These are phyloP conservation scores for Cryomyces minteri DNA, from an alignment of 495 filamentous ascomycete species.

Conservation along the genomic window DNA sequence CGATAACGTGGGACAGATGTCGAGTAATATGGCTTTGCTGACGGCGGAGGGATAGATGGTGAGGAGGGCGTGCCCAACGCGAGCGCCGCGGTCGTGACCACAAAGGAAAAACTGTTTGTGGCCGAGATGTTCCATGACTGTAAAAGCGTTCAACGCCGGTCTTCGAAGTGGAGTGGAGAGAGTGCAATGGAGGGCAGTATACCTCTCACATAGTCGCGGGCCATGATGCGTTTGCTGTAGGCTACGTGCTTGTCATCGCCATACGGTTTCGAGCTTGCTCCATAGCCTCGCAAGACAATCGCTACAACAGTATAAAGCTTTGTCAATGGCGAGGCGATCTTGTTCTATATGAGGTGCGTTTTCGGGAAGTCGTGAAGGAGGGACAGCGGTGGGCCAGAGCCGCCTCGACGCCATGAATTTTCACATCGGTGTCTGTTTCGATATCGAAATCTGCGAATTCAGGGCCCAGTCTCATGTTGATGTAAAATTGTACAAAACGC, in stretches of 20 bases:
- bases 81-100: conserved; percentile 23
- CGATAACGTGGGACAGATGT: conserved; percentile 22
- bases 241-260: conserved; percentile 2
- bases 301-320: conserved; percentile 16
- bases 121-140: conserved; percentile 16
- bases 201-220: conserved; percentile 12
- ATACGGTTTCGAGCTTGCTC: conserved; percentile 20
- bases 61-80: conserved; percentile 22
- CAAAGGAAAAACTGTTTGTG: conserved; percentile 15
- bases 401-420: conserved; percentile 14
- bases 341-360: conserved; percentile 24
- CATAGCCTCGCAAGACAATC: conserved; percentile 25
- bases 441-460: conserved; percentile 11
- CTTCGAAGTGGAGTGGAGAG: too few relatives aligned
- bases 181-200: too few relatives aligned
- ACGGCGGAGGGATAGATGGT: conserved; percentile 18
- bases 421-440: conserved; percentile 5
- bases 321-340: conserved; percentile 12
- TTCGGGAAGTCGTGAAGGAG: conserved; percentile 24
- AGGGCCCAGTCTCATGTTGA: too few relatives aligned
- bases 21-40: conserved; percentile 18
- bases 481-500: too few relatives aligned
- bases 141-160: too few relatives aligned
- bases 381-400: conserved; percentile 18
- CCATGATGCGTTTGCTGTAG: conserved; percentile 22